Percentiles rank a stretch among this genome's conserved stretches.
Conservation (phyloP, 2,329 filamentous ascomycete species). For the Cadophora sp. region DNA sequence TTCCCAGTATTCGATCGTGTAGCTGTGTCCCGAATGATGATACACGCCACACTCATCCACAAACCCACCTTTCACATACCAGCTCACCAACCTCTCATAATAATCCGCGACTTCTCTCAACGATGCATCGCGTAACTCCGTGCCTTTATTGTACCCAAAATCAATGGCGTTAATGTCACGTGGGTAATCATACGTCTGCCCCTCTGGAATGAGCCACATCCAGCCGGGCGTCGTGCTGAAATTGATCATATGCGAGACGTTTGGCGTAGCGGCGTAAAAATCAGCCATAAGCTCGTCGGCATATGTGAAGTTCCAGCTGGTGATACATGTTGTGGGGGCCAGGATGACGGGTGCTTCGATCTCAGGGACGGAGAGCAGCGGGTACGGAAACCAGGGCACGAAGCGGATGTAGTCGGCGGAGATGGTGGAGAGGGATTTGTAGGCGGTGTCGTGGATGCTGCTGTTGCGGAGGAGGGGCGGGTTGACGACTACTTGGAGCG, state of each 20-base stretch:
- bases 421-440: slow-evolving; percentile 8
- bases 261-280: slow-evolving; percentile 17
- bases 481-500: slow-evolving; percentile 22
- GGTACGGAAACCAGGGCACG: slow-evolving; percentile 21
- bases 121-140: background rate
- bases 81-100: slow-evolving; percentile 13
- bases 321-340: slow-evolving; percentile 9
- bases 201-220: slow-evolving; percentile 16
- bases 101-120: slow-evolving; percentile 13
- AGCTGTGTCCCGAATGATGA: slow-evolving; percentile 14
- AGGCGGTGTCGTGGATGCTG: slow-evolving; percentile 7
- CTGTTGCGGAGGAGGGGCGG: slow-evolving; percentile 17
- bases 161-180: slow-evolving; percentile 17
- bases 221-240: slow-evolving; percentile 19
- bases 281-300: slow-evolving; percentile 18
- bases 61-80: slow-evolving; percentile 18
- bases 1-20: slow-evolving; percentile 21
- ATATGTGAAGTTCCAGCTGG: slow-evolving; percentile 16
- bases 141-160: slow-evolving; percentile 20
- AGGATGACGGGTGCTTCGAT: slow-evolving; percentile 19
- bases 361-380: slow-evolving; percentile 16
- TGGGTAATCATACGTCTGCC: slow-evolving; percentile 7
- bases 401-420: slow-evolving; percentile 20
- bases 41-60: slow-evolving; percentile 16
- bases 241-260: slow-evolving; percentile 21